Evolutionary conservation across 2,329 filamentous ascomycete species (phyloP).

Genomic region (Xylariales sp.): DNA sequence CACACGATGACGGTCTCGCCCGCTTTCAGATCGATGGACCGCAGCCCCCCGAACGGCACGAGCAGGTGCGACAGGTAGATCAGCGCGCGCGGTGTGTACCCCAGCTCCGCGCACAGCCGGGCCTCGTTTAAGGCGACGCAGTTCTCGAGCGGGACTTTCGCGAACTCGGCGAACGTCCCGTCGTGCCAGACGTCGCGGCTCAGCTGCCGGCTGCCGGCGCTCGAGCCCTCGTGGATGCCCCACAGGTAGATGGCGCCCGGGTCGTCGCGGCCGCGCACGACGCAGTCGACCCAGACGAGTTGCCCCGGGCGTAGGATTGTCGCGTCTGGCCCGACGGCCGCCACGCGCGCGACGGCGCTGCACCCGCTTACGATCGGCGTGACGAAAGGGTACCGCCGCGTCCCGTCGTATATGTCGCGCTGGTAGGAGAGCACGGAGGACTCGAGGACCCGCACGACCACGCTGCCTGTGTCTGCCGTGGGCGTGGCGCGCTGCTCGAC

Average conservation of each 20-base stretch:
- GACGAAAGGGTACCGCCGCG: conserved; percentile 46
- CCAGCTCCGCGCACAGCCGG: conserved; percentile 45
- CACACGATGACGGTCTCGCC: conserved; percentile 60
- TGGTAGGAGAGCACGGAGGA: conserved; percentile 55
- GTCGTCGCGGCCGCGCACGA: conserved; percentile 52
- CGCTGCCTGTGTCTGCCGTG: conserved; percentile 50
- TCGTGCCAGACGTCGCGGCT: conserved; percentile 50
- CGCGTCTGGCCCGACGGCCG: conserved; percentile 50
- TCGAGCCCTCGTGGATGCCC: conserved; percentile 48
- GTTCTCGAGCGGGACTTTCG: conserved; percentile 53
- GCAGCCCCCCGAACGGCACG: conserved; percentile 60
- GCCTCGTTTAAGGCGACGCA: conserved; percentile 50
- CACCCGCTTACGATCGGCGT: conserved; percentile 48
- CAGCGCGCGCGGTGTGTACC: conserved; percentile 56
- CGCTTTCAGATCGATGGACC: conserved; percentile 55
- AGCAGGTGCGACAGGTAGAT: conserved; percentile 51
- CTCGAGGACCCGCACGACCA: conserved; percentile 54
- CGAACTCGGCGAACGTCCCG: conserved; percentile 51
- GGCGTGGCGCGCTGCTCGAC: conserved; percentile 52
- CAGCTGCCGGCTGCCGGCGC: conserved; percentile 44
- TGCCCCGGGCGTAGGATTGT: conserved; percentile 48
- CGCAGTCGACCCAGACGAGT: conserved; percentile 51
- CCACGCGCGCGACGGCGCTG: conserved; percentile 51
- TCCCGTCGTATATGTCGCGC: conserved; percentile 55
- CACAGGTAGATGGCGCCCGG: conserved; percentile 44